Conservation (phyloP, 148 eudicot genomes). For the Chenopodium formosanum region DNA sequence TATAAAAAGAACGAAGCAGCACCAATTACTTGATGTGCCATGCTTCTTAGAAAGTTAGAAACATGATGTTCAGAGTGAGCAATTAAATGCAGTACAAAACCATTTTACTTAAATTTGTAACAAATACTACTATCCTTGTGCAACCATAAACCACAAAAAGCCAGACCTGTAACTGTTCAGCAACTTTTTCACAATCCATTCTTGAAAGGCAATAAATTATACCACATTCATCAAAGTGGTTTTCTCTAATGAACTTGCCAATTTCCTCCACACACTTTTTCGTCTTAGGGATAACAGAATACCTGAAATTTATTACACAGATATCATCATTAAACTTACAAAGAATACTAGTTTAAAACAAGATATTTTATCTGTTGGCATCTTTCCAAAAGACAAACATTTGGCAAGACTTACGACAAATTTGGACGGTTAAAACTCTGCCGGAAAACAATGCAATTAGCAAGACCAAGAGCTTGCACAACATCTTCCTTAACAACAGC, state of each 20-base stretch:
- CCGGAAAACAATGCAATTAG: constrained; percentile 82
- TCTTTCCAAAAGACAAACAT: constrained; percentile 10
- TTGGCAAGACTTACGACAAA: constrained; percentile 50
- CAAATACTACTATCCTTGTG: not conserved
- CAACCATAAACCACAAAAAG: constrained; percentile 12
- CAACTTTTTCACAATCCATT: constrained; percentile 97
- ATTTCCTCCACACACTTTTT: constrained; percentile 93
- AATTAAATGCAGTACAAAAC: not conserved
- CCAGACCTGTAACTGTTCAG: constrained; percentile 81
- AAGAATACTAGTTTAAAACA: not conserved
- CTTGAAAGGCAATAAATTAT: constrained; percentile 96
- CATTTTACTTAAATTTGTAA: not conserved
- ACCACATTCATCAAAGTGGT: constrained; percentile 90
- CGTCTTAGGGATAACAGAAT: constrained; percentile 87
- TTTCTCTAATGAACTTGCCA: constrained; percentile 62
- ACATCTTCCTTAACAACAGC: constrained; percentile 98
- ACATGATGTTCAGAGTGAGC: not conserved
- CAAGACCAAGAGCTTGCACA: constrained; percentile 98
- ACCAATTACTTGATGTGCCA: not conserved
- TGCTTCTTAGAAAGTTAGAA: not conserved
- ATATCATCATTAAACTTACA: constrained; percentile 1
- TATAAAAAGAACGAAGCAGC: not conserved
- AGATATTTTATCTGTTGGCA: not conserved
- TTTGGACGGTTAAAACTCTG: constrained; percentile 99
- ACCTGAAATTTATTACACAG: constrained; percentile 47